These are phyloP conservation scores for Hygrophila difformis DNA, from an alignment of 257 asterid genomes.

Conservation along the genomic window DNA sequence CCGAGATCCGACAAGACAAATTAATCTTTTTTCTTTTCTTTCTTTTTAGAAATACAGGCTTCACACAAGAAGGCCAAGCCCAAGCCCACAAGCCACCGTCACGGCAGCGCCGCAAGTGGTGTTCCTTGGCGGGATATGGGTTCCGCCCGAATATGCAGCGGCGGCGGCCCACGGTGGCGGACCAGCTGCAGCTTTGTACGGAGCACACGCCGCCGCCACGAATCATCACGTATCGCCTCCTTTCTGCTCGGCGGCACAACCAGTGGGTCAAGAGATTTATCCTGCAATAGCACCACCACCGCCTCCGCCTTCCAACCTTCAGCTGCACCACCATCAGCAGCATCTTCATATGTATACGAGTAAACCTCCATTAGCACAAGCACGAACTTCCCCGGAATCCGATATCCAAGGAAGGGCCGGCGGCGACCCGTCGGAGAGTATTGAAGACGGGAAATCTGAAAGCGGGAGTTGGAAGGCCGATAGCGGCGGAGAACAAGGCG, in stretches of 20 bases:
- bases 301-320: no score
- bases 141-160: conserved; percentile 83
- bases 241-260: conserved; percentile 31
- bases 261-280: conserved; percentile 44
- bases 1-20: no score
- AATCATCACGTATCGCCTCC: conserved; percentile 34
- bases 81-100: conserved; percentile 64
- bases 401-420: background rate
- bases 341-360: conserved; percentile 48
- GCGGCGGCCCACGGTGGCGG: conserved; percentile 56
- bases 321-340: conserved; percentile 58
- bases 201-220: conserved; percentile 41
- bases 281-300: conserved; percentile 36
- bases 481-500: conserved; percentile 37
- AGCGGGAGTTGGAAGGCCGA: conserved; percentile 61
- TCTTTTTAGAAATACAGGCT: conserved; percentile 77
- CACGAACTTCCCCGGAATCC: background rate
- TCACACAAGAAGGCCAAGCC: conserved; percentile 96
- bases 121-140: conserved; percentile 91
- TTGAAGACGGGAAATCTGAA: conserved; percentile 62
- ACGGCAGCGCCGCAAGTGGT: conserved; percentile 63
- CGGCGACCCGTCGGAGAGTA: conserved; percentile 45
- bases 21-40: background rate
- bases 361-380: conserved; percentile 18
- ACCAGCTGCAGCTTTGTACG: conserved; percentile 41